These are phyloP conservation scores for Bipolaris victoriae DNA, from an alignment of 2,329 filamentous ascomycete genomes.

Conservation along the genomic window DNA sequence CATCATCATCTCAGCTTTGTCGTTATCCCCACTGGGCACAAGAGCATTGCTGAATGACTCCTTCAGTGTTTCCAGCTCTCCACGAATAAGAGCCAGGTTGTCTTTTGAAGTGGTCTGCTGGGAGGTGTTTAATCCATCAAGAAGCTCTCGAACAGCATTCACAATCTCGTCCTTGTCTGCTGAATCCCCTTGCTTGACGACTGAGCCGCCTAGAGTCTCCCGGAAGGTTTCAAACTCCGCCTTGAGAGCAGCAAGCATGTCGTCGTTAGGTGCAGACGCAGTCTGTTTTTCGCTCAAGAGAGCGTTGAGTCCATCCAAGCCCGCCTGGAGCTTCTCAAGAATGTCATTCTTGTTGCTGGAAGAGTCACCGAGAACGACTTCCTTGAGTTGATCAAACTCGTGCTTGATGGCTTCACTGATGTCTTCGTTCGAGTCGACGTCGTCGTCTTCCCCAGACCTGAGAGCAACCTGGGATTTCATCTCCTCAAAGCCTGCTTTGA, in stretches of 20 bases:
- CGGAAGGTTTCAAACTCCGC: conserved; percentile 67
- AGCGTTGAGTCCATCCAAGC: conserved; percentile 56
- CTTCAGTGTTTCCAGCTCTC: conserved; percentile 53
- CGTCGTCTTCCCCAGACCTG: conserved; percentile 45
- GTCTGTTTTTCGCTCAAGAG: conserved; percentile 48
- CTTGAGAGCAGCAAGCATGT: conserved; percentile 58
- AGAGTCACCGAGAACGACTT: conserved; percentile 71
- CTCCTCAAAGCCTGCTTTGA: conserved; percentile 49
- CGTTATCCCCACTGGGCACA: conserved; percentile 45
- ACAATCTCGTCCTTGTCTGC: conserved; percentile 71
- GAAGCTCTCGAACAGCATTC: conserved; percentile 63
- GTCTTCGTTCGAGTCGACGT: conserved; percentile 52
- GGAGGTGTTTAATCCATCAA: conserved; percentile 53
- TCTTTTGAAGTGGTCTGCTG: conserved; percentile 52
- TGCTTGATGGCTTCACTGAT: conserved; percentile 74
- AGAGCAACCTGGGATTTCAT: conserved; percentile 51
- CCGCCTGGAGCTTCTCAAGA: conserved; percentile 63
- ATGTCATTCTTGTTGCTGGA: conserved; percentile 65
- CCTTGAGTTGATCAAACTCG: conserved; percentile 81
- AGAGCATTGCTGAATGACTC: conserved; percentile 52
- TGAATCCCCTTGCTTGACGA: conserved; percentile 55
- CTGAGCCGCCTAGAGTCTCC: conserved; percentile 60
- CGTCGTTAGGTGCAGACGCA: conserved; percentile 48
- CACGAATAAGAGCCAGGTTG: conserved; percentile 51
- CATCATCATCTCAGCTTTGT: conserved; percentile 52